Conservation (phyloP, 2,329 filamentous ascomycete species). For the Talaromyces marneffei region DNA sequence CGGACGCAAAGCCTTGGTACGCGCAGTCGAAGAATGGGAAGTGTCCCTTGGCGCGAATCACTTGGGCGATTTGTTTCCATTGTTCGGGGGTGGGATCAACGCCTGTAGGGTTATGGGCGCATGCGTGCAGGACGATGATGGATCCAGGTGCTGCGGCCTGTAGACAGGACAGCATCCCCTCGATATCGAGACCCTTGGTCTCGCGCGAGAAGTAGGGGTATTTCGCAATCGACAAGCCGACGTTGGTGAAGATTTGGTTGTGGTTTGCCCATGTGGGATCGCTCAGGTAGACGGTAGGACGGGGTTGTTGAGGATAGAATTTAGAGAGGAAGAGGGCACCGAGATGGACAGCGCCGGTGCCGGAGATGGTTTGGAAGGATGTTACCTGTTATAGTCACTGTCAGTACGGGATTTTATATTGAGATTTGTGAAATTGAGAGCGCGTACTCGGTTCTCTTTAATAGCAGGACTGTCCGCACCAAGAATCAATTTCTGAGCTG, state of each 20-base stretch:
- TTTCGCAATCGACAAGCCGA: constrained; percentile 66
- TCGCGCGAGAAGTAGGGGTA: constrained; percentile 93
- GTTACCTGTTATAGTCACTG: constrained; percentile 47
- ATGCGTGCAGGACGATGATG: constrained; percentile 87
- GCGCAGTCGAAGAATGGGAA: constrained; percentile 99
- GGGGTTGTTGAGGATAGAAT: constrained; percentile 67
- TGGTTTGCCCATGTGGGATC: constrained; percentile 98
- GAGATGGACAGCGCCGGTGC: constrained; percentile 89
- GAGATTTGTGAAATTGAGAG: background rate
- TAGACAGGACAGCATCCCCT: constrained; percentile 73
- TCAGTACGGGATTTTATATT: background rate
- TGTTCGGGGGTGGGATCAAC: constrained; percentile 91
- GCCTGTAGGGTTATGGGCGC: constrained; percentile 96
- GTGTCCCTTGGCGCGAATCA: constrained; percentile 72
- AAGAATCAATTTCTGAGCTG: constrained; percentile 85
- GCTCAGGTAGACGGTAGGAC: constrained; percentile 79
- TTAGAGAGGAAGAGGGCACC: constrained; percentile 88
- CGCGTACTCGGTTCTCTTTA: constrained; percentile 67
- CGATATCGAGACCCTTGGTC: constrained; percentile 87
- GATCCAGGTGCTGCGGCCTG: constrained; percentile 67
- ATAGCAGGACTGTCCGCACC: constrained; percentile 75
- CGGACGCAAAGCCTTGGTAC: constrained; percentile 96
- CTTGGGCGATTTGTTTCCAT: constrained; percentile 79
- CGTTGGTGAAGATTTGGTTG: constrained; percentile 95
- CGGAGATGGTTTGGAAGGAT: constrained; percentile 91